These are phyloP conservation scores for Zymoseptoria passerinii DNA, from an alignment of 2,329 filamentous ascomycete species.

Conservation along the genomic window DNA sequence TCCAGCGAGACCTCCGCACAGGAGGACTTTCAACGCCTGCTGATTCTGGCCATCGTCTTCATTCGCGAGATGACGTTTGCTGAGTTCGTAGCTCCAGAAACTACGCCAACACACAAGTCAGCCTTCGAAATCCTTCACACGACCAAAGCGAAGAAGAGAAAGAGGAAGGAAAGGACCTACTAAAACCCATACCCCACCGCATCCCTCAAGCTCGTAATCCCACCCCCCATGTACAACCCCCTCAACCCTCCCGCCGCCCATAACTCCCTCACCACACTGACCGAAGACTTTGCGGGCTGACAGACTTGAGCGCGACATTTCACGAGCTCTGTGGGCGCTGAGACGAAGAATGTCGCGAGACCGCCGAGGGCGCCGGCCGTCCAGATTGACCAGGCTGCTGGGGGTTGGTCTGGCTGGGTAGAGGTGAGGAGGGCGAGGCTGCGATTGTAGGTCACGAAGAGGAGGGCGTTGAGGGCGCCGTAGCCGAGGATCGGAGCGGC, in stretches of 20 bases:
- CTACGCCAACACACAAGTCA: slow-evolving; percentile 29
- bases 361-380: slow-evolving; percentile 73
- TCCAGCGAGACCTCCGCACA: slow-evolving; percentile 82
- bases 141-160: background rate
- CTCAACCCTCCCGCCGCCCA: slow-evolving; percentile 42
- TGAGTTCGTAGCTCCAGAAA: slow-evolving; percentile 85
- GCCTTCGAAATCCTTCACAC: background rate
- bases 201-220: slow-evolving; percentile 73
- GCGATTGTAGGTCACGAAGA: slow-evolving; percentile 87
- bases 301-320: slow-evolving; percentile 81
- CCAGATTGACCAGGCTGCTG: slow-evolving; percentile 42
- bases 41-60: slow-evolving; percentile 41
- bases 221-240: slow-evolving; percentile 74
- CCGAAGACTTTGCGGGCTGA: slow-evolving; percentile 23
- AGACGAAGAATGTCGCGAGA: slow-evolving; percentile 75
- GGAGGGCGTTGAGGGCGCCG: slow-evolving; percentile 79
- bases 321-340: slow-evolving; percentile 80
- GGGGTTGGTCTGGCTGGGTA: slow-evolving; percentile 11
- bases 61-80: slow-evolving; percentile 44
- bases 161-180: slow-evolving; percentile 34
- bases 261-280: slow-evolving; percentile 23
- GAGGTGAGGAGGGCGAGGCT: slow-evolving; percentile 56
- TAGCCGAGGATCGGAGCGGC: slow-evolving; percentile 83
- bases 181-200: slow-evolving; percentile 95
- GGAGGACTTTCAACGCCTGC: slow-evolving; percentile 38